Conservation (phyloP, 169 alveolate genomes). For the Eimeria acervulina region DNA sequence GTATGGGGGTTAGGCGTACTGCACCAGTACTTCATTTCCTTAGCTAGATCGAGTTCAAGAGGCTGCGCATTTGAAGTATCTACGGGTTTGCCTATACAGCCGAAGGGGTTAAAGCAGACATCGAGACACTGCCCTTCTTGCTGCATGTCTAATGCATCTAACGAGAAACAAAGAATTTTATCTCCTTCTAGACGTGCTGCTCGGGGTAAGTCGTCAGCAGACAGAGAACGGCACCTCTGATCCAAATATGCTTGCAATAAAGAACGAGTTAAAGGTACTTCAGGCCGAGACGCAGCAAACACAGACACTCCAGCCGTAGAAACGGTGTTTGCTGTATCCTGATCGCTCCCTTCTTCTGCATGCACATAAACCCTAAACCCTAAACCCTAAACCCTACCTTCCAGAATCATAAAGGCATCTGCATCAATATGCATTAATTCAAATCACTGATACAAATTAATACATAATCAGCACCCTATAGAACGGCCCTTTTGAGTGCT, state of each 20-base stretch:
- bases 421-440: too few species aligned
- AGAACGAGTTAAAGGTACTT: neutral
- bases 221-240: neutral
- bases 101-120: neutral
- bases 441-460: too few species aligned
- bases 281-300: too few species aligned
- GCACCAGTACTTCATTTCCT: neutral
- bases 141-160: neutral
- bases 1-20: too few species aligned
- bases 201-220: neutral
- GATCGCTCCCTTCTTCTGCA: neutral
- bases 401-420: neutral
- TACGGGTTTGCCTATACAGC: neutral
- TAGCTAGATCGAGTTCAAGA: neutral
- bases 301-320: too few species aligned
- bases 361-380: neutral
- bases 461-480: neutral
- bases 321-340: neutral
- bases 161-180: neutral
- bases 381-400: constrained; percentile 1
- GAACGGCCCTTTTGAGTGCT: neutral
- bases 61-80: neutral
- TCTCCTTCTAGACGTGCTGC: neutral
- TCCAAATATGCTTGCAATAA: neutral
- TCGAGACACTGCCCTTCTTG: constrained; percentile 1